Evolutionary conservation across 2,329 filamentous ascomycete species (phyloP), one percentile per base, ranked within the genome.

Genomic region (Capronia coronata): DNA sequence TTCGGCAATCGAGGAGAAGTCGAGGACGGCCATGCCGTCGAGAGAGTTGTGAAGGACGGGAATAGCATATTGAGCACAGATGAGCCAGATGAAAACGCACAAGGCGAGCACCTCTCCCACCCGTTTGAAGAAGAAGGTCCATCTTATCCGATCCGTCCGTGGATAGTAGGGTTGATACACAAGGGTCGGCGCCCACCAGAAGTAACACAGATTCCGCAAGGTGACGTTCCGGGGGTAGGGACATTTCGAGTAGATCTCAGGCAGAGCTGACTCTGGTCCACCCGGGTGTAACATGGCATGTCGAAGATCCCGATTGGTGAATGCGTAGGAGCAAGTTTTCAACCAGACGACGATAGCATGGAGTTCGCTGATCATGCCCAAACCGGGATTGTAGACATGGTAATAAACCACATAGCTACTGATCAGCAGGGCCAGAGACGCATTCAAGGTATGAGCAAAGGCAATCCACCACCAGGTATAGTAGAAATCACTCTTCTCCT

Each of bases 141-240:
- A 96, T 55, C 93, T 79, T 59, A 96, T 87, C 49, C 77, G 79
- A 7, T 80, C 73, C 4, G 87, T 89, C 37, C 90, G 85, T 16
- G 93, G 93, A 66, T 98, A 98, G 11, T 93, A 88, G 1, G 93
- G 93, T 71, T 98, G 93, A 67, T 98, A 98, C 38, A 97, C 85
- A 45, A 98, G 76, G 0, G 93, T 98, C 0, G 93, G 93, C 0
- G 91, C 93, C 83, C 90, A 91, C 91, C 93, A 97, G 67, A 98
- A 98, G 70, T 97, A 98, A 50, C 80, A 80, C 21, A 98, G 73
- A 65, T 97, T 98, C 43, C 76, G 71, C 59, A 96, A 76, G 2
- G 89, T 94, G 67, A 98, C 87, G 67, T 97, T 98, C 41, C 79
- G 70, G 0, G 93, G 93, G 65, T 98, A 98, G 0, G 91, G 87